Percentiles rank a stretch among this genome's conserved stretches.
phyloP scores from a whole-genome alignment of 2,329 filamentous ascomycete genomes.

The Chlorencoelia australis region DNA sequence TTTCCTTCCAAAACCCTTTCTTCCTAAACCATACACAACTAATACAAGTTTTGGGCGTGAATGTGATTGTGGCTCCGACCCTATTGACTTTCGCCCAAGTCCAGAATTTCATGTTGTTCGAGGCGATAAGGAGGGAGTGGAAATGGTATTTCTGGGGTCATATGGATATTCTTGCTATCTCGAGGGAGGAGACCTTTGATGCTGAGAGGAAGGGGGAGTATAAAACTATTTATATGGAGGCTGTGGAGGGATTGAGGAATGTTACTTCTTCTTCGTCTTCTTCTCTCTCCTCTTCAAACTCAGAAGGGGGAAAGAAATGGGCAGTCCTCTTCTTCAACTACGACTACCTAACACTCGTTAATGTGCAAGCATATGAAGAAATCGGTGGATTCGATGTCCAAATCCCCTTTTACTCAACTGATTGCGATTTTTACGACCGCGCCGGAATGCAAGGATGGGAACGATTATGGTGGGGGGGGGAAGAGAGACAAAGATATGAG shows the following conservation, averaged over 20 bases:
- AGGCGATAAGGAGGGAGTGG: conserved; percentile 34
- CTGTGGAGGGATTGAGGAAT: conserved; percentile 2
- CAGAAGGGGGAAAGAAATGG: conserved; percentile 30
- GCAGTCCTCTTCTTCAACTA: conserved; percentile 46
- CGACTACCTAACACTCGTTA: conserved; percentile 47
- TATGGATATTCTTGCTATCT: conserved; percentile 40
- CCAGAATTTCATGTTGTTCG: conserved; percentile 41
- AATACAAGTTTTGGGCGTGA: conserved; percentile 39
- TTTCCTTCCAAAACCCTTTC: conserved; percentile 43
- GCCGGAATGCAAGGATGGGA: conserved; percentile 37
- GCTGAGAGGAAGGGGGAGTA: not conserved
- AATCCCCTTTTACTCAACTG: conserved; percentile 48
- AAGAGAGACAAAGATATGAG: conserved; percentile 6
- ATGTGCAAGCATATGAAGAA: conserved; percentile 38
- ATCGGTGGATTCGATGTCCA: conserved; percentile 44
- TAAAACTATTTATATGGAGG: conserved; percentile 5
- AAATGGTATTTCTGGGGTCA: conserved; percentile 44
- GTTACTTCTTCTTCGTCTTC: conserved; percentile 3
- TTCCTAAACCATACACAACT: conserved; percentile 43
- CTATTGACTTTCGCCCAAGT: conserved; percentile 44
- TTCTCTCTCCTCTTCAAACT: conserved; percentile 4
- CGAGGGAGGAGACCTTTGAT: conserved; percentile 9
- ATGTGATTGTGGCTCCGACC: conserved; percentile 39
- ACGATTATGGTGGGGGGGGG: conserved; percentile 1
- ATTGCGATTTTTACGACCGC: conserved; percentile 45